Base-by-base conservation (phyloP, 306 rosid species). In the Lathyrus tuberosus region DNA sequence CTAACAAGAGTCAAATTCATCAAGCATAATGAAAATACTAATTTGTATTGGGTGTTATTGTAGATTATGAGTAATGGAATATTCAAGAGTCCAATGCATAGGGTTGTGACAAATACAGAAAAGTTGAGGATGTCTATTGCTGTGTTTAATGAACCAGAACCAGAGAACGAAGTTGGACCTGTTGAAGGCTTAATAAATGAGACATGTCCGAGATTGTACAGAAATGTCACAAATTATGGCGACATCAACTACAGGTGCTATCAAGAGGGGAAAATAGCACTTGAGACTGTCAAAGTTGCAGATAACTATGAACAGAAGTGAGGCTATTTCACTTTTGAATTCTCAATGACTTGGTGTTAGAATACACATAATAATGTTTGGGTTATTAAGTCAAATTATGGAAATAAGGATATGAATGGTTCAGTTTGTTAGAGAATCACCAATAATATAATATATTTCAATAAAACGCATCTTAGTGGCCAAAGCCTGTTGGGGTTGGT, bases 21-120 rank as follows among this genome's bases (percentile, higher is more conserved):
- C 7, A 10, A 10, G 28, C 58, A 52, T 52, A 52, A 26, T 56
- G 15, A 56, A 56, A 56, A 26, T 57, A 57, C 20, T 57, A 57
- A 57, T 57, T 57, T 28, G 26, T 11, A 62, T 61, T 49, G 22
- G 14, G 31, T 18, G 12, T 44, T 64, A 3, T 41, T 67, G 58
- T 81, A 84, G 88, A 84, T 84, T 15, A 78, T 84, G 88, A 81
- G 84, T 53, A 84, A 81, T 76, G 88, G 86, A 43, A 72, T 81
- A 62, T 81, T 84, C 84, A 76, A 81, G 84, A 84, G 88, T 11
- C 79, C 79, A 37, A 38, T 76, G 80, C 88, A 78, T 31, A 78
- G 82, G 67, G 88, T 79, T 59, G 61, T 75, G 73, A 79, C 84
- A 33, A 81, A 84, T 76, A 62, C 65, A 62, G 75, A 79, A 41